These are phyloP conservation scores for Solidago caesia DNA, from an alignment of 129 eudicot genomes.

Conservation along the genomic window DNA sequence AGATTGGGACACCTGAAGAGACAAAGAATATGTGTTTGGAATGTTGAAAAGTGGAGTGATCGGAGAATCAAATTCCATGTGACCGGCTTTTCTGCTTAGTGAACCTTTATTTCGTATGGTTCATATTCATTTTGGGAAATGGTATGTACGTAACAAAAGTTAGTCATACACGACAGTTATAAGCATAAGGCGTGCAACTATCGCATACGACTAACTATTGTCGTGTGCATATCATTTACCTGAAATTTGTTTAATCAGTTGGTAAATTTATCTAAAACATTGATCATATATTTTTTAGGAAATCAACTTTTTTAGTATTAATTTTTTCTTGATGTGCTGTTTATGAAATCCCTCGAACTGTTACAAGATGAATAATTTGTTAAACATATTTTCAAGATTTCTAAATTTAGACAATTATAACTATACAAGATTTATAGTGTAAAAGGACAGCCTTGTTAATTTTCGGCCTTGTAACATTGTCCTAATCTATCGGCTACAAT, in stretches of 20 bases:
- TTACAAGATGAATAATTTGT: too few relatives aligned
- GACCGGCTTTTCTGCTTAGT: neutral
- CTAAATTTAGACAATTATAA: neutral
- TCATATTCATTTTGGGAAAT: conserved; percentile 5
- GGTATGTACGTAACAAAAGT: neutral
- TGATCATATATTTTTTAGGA: too few relatives aligned
- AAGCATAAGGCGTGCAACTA: too few relatives aligned
- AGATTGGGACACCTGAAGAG: conserved; percentile 20
- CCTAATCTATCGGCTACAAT: conserved; percentile 22
- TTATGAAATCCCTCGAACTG: too few relatives aligned
- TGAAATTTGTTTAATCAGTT: too few relatives aligned
- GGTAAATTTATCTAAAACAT: too few relatives aligned
- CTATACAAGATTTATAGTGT: neutral
- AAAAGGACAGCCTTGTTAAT: neutral
- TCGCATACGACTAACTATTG: too few relatives aligned
- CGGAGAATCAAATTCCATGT: conserved; percentile 37
- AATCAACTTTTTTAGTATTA: too few relatives aligned
- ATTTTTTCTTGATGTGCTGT: too few relatives aligned
- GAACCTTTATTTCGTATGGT: conserved; percentile 17
- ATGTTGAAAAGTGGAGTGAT: conserved; percentile 25
- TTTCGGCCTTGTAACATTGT: conserved; percentile 8
- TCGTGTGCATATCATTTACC: too few relatives aligned
- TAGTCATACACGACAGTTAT: too few relatives aligned
- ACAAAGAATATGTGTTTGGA: conserved; percentile 22
- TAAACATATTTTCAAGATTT: neutral